Base-by-base conservation (phyloP, 331 rosid species). In the Prunus yedoensis region DNA sequence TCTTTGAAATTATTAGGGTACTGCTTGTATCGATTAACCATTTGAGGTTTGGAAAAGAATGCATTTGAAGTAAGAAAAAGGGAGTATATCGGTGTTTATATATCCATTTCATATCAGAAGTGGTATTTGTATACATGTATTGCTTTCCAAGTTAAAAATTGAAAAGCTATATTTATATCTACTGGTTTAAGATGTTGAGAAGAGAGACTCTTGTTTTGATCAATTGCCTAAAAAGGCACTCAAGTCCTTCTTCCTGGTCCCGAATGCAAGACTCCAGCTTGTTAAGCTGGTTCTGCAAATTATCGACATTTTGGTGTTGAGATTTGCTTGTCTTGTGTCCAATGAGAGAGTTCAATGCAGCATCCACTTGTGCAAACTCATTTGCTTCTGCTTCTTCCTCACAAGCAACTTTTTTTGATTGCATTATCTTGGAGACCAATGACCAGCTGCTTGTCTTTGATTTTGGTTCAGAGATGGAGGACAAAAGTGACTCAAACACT, bases 381-480 rank as follows among this genome's bases (percentile, higher is more conserved):
- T 38, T 38, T 21, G 66, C 52, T 27, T 66, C 77, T 30, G 30
- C 66, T 8, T 60, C 69, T 17, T 81, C 71, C 16, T 41, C 73
- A 56, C 65, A 50, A 1, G 71, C 73, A 27, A 49, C 75, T 57
- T 71, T 80, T 80, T 70, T 85, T 2, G 78, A 47, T 3, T 59
- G 84, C 66, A 84, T 18, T 35, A 88, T 15, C 77, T 78, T 86
- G 6, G 83, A 78, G 13, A 87, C 79, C 66, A 73, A 51, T 30
- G 88, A 71, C 89, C 21, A 63, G 6, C 18, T 82, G 70, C 50
- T 77, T 13, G 62, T 12, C 28, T n/a, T 7, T 27, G 43, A 6
- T 38, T 38, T 38, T 6, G 43, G 43, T 9, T 9, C 43, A 38
- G 43, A 6, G 43, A 38, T 1, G 7, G 70, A 84, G 28, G 60